Evolutionary conservation across 768 basidiomycete genomes (phyloP).

Genomic region (Phlegmacium glaucopus): DNA sequence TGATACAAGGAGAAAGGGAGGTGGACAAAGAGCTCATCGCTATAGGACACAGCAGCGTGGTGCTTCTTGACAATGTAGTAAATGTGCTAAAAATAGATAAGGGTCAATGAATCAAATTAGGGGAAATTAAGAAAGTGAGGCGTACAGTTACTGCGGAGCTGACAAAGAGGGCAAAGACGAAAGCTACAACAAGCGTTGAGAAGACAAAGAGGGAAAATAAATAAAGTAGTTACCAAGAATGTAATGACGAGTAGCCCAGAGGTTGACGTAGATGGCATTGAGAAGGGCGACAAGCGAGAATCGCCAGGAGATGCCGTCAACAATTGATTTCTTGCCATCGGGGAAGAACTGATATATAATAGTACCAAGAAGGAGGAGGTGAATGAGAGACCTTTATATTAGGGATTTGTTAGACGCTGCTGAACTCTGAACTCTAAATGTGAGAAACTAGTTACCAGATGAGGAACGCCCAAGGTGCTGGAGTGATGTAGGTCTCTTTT

Average conservation of each 20-base stretch:
- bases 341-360: conserved; percentile 89
- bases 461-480: conserved; percentile 90
- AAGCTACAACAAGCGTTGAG: conserved; percentile 46
- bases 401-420: too few relatives aligned
- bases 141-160: conserved; percentile 61
- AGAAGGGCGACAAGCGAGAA: conserved; percentile 86
- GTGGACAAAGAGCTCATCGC: conserved; percentile 89
- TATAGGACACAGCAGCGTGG: conserved; percentile 56
- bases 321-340: conserved; percentile 68
- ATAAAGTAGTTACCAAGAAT: conserved; percentile 43
- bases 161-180: conserved; percentile 85
- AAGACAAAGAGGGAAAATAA: conserved; percentile 1
- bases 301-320: conserved; percentile 89
- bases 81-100: conserved; percentile 60
- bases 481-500: conserved; percentile 91
- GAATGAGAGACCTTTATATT: conserved; percentile 77
- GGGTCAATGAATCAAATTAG: conserved; percentile 23
- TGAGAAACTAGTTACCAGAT: conserved; percentile 58
- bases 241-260: conserved; percentile 81
- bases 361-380: conserved; percentile 86
- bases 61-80: conserved; percentile 94
- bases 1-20: conserved; percentile 96
- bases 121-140: conserved; percentile 14
- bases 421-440: not conserved
- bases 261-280: conserved; percentile 85